Percentiles rank a stretch among this genome's conserved stretches.
Evolutionary conservation across 768 basidiomycete genomes (phyloP).

Genomic region (Xerocomellus chrysenteron): DNA sequence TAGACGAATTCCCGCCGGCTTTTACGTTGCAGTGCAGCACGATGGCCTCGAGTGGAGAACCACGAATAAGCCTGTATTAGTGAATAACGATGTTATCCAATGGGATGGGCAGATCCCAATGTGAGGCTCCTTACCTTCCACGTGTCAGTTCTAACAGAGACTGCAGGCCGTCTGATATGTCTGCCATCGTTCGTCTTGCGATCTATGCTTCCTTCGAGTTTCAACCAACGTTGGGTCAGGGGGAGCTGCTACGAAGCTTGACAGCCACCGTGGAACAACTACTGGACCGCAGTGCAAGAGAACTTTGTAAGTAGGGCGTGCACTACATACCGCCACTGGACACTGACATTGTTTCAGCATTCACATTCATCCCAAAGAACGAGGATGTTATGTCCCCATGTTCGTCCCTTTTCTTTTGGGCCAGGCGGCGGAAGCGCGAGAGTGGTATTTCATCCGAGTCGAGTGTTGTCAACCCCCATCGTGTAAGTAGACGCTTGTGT

Average conservation of each 20-base stretch:
- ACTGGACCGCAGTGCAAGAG: not conserved
- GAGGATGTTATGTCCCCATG: not conserved
- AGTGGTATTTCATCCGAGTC: too few relatives aligned
- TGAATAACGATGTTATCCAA: not conserved
- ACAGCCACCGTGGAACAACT: too few relatives aligned
- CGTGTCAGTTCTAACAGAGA: not conserved
- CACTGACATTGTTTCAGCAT: not conserved
- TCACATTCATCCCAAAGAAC: not conserved
- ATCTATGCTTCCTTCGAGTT: too few relatives aligned
- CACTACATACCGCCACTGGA: not conserved
- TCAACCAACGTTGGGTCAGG: too few relatives aligned
- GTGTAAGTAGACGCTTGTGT: not conserved
- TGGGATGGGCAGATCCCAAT: not conserved
- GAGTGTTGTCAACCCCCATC: not conserved
- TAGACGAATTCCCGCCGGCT: not conserved
- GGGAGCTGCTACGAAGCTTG: too few relatives aligned
- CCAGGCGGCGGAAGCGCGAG: too few relatives aligned
- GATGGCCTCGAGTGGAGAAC: not conserved
- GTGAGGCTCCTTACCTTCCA: not conserved
- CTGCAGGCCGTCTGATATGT: not conserved
- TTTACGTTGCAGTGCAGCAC: not conserved
- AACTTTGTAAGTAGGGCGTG: not conserved
- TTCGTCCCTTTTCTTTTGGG: not conserved
- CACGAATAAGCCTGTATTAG: not conserved
- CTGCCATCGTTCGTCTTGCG: not conserved